These are phyloP conservation scores for Fistulifera pelliculosa DNA, from an alignment of 108 stramenopile species.

Conservation along the genomic window DNA sequence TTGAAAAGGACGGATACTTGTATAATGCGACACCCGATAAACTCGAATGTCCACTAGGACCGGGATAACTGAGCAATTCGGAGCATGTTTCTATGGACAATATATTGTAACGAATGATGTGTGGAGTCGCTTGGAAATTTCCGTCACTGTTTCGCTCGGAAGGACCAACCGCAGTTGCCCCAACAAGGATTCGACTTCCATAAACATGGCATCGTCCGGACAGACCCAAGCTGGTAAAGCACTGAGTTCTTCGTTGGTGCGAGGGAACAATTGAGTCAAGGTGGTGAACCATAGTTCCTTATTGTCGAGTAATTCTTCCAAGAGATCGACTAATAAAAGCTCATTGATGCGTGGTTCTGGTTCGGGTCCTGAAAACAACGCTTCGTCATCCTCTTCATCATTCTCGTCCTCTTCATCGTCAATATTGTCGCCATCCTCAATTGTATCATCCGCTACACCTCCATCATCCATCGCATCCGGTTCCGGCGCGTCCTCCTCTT, in stretches of 20 bases:
- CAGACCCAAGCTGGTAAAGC: conserved; percentile 47
- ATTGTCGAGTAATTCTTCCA: conserved; percentile 31
- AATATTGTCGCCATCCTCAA: too few relatives aligned
- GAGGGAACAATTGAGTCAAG: conserved; percentile 45
- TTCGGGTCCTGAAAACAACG: conserved; percentile 9
- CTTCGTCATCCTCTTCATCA: conserved; percentile 29
- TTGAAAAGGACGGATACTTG: conserved; percentile 60
- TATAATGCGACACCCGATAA: conserved; percentile 55
- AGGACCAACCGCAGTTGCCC: conserved; percentile 6
- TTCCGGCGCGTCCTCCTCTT: conserved; percentile 34
- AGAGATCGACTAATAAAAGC: conserved; percentile 36
- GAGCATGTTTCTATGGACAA: conserved; percentile 54
- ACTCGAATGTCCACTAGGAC: conserved; percentile 31
- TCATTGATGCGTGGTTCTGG: conserved; percentile 40
- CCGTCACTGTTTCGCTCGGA: conserved; percentile 21
- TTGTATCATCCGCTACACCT: too few relatives aligned
- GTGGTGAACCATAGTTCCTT: conserved; percentile 46
- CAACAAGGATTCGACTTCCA: conserved; percentile 23
- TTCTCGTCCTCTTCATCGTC: conserved; percentile 23
- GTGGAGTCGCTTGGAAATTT: conserved; percentile 51
- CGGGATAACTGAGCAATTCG: conserved; percentile 54
- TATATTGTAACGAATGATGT: conserved; percentile 69
- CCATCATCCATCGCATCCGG: conserved; percentile 14
- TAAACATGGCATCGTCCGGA: conserved; percentile 32
- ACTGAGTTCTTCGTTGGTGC: conserved; percentile 30